phyloP scores from a whole-genome alignment of 2,329 filamentous ascomycete species.

The Calonectria honghensis region DNA sequence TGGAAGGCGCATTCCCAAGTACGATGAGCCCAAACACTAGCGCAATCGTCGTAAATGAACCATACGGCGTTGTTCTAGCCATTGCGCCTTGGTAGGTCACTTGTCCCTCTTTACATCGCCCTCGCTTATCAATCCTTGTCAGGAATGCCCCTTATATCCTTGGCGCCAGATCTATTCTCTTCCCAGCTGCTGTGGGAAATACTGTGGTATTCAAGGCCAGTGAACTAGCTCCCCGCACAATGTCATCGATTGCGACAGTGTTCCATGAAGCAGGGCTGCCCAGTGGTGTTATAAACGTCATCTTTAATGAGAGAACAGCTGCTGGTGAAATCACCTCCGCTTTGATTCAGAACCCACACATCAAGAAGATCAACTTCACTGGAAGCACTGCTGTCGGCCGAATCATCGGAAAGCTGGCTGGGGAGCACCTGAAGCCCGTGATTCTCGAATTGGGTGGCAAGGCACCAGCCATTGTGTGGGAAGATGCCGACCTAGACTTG shows the following conservation, averaged over 20 bases:
- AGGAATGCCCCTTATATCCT: constrained; percentile 77
- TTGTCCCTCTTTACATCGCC: not conserved
- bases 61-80: constrained; percentile 85
- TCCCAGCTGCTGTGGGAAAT: constrained; percentile 86
- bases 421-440: constrained; percentile 85
- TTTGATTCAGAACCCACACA: constrained; percentile 78
- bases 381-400: constrained; percentile 84
- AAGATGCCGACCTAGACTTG: constrained; percentile 84
- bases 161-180: constrained; percentile 72
- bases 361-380: constrained; percentile 92
- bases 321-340: constrained; percentile 80
- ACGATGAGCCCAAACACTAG: constrained; percentile 57
- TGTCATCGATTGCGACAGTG: constrained; percentile 77
- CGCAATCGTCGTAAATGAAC: constrained; percentile 83
- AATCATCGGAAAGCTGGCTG: constrained; percentile 82
- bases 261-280: constrained; percentile 86
- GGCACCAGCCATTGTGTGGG: constrained; percentile 84
- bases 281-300: constrained; percentile 82
- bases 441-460: constrained; percentile 91
- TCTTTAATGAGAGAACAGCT: constrained; percentile 79
- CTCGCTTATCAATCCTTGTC: constrained; percentile 1
- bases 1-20: constrained; percentile 62
- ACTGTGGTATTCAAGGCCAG: constrained; percentile 84
- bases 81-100: constrained; percentile 85
- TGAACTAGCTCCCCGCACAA: constrained; percentile 79